These are phyloP conservation scores for Pichia sp. DNA, from an alignment of 1,139 yeast species.

Conservation along the genomic window DNA sequence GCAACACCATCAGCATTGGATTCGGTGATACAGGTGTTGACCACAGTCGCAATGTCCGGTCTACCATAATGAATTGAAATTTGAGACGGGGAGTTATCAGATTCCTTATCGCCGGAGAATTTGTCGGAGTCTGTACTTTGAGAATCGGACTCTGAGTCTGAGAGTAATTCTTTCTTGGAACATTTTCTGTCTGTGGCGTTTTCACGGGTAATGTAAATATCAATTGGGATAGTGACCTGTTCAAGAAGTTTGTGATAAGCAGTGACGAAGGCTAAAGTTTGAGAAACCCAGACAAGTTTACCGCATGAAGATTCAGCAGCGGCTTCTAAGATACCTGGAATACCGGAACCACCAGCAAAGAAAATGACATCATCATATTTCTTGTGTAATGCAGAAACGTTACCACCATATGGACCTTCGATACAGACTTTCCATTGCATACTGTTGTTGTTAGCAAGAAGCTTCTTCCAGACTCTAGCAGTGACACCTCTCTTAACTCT, in stretches of 20 bases:
- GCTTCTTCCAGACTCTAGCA: slow-evolving; percentile 24
- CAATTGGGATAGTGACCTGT: slow-evolving; percentile 9
- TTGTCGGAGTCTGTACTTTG: slow-evolving; percentile 7
- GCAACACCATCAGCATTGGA: slow-evolving; percentile 37
- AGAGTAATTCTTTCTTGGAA: slow-evolving; percentile 2
- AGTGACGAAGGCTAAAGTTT: slow-evolving; percentile 4
- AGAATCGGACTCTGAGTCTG: slow-evolving; percentile 1
- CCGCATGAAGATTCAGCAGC: slow-evolving; percentile 31
- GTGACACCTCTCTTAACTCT: slow-evolving; percentile 37
- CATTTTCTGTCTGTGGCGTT: slow-evolving; percentile 1
- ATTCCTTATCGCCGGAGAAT: slow-evolving; percentile 4
- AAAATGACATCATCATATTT: slow-evolving; percentile 54
- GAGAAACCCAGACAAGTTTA: slow-evolving; percentile 19
- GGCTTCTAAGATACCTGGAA: slow-evolving; percentile 53
- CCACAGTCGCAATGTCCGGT: slow-evolving; percentile 39
- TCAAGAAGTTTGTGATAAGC: slow-evolving; percentile 10
- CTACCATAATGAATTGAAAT: slow-evolving; percentile 37
- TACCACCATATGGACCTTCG: slow-evolving; percentile 65
- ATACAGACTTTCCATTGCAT: slow-evolving; percentile 37
- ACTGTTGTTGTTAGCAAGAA: slow-evolving; percentile 15
- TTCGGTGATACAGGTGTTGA: slow-evolving; percentile 35
- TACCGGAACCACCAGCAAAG: slow-evolving; percentile 72
- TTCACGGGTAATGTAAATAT: slow-evolving; percentile 19
- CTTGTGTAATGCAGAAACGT: slow-evolving; percentile 24
- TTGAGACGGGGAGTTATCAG: background rate